phyloP scores from a whole-genome alignment of 2,329 filamentous ascomycete species.

The Aspergillus udagawae region DNA sequence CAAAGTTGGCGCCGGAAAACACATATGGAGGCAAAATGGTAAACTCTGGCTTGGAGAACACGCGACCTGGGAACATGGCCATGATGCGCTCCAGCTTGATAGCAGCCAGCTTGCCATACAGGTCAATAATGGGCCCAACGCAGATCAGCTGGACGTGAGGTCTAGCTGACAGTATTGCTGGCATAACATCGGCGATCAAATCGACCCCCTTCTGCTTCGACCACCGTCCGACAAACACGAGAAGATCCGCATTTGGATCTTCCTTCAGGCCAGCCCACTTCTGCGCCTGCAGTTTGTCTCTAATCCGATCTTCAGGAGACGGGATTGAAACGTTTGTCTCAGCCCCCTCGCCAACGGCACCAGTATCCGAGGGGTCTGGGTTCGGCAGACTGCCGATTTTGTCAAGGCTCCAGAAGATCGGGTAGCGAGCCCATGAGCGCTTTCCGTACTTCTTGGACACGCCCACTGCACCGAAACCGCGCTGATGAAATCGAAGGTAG shows the following conservation, averaged over 20 bases:
- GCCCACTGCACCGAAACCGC: slow-evolving; percentile 64
- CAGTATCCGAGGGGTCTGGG: slow-evolving; percentile 62
- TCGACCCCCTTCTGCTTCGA: slow-evolving; percentile 67
- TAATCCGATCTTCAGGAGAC: slow-evolving; percentile 50
- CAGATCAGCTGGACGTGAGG: slow-evolving; percentile 60
- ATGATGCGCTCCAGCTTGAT: slow-evolving; percentile 62
- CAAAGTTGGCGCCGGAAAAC: slow-evolving; percentile 66
- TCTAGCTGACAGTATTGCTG: slow-evolving; percentile 58
- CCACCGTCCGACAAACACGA: slow-evolving; percentile 68
- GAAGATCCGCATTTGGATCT: slow-evolving; percentile 59
- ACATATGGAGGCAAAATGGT: slow-evolving; percentile 63
- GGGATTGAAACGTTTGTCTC: slow-evolving; percentile 52
- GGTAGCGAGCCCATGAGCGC: slow-evolving; percentile 63
- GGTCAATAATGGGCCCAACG: slow-evolving; percentile 62
- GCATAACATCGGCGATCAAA: slow-evolving; percentile 66
- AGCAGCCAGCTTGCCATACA: slow-evolving; percentile 65
- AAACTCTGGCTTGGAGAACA: slow-evolving; percentile 66
- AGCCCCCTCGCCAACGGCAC: slow-evolving; percentile 42
- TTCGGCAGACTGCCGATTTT: slow-evolving; percentile 62
- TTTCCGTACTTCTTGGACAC: slow-evolving; percentile 67
- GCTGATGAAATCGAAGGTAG: slow-evolving; percentile 63
- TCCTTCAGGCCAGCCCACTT: slow-evolving; percentile 63
- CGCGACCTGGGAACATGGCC: slow-evolving; percentile 61
- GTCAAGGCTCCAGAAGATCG: slow-evolving; percentile 65
- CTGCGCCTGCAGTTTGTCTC: slow-evolving; percentile 57